Evolutionary conservation across 2,329 filamentous ascomycete genomes (phyloP), one percentile per base, ranked within the genome.

Genomic region (Scedosporium dehoogii): DNA sequence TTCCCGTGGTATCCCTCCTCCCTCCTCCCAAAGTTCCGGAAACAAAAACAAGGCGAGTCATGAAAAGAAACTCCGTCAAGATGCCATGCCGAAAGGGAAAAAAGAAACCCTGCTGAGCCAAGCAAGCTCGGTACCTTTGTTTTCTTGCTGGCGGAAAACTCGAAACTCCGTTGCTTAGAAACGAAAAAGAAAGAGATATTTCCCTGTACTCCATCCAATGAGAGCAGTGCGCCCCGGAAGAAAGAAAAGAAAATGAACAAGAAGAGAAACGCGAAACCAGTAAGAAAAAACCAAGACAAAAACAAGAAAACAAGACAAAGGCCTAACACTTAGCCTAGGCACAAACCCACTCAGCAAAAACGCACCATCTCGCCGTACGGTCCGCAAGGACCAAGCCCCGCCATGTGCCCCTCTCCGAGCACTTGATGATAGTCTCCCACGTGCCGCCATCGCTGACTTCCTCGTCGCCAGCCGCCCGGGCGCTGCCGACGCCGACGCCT

Each of bases 381-480:
- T 96, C 91, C 6, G 91, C 91, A 63, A 94, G 78, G 53, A 96
- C 91, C 64, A 96, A 75, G 1, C 89, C 90, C 66, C 91, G 81
- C 90, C 91, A 96, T 16, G 86, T 83, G 2, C 91, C 91, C 65
- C 84, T 82, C 76, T 96, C 91, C 0, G 88, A 89, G 75, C 91
- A 91, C 76, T 96, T 96, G 76, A 96, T 92, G 58, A 93, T 91
- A 6, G 91, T 94, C 77, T 94, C 91, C 90, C 91, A 96, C 4
- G 85, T 86, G 48, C 86, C 89, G 18, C 89, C 89, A 67, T 91
- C 85, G 48, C 85, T 86, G 18, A 73, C 72, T 33, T 85, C 85
- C 61, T 88, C 87, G 2, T 81, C 79, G 2, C 67, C 73, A 55
- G 68, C 68, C 38, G 73, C 74, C 61, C 76, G 76, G 46, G 56